Base-by-base conservation (phyloP, 805 yeast genomes). In the Saturnispora zaruensis region DNA sequence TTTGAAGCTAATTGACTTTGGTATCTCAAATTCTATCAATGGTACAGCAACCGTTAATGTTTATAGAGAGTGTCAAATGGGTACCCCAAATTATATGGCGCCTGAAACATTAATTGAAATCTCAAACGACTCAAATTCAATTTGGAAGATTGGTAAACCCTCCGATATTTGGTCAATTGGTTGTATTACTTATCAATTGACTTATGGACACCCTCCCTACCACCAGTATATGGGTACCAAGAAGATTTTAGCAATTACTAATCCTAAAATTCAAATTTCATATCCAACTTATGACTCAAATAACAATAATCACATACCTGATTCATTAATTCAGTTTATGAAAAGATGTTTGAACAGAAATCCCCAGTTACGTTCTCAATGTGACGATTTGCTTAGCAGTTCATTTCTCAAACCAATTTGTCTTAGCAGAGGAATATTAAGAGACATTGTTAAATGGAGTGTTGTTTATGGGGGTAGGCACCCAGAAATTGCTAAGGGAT, bases 151-250 rank as follows among this genome's bases (percentile, higher is more conserved):
- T 9, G 97, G 98, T 1, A 84, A 82, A 59, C 96, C 98, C 0
- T 85, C 97, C 2, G 99, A 93, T 68, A 82, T 93, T 14, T 93
- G 99, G 99, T 89, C 98, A 20, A 86, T 96, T 67, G 99, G 99
- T 0, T 89, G 98, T 64, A 91, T 93, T 3, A 72, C 93, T 1
- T 91, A 89, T 66, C 98, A 93, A 65, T 88, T 93, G 96, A 77
- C 90, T 7, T 95, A 93, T 59, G 96, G 96, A 0, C 76, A 76
- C 53, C 91, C 97, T 1, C 99, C 99, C 1, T 90, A 87, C 69
- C 95, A 88, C 0, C 72, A 74, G 3, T 87, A 77, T 58, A 77
- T 81, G 46, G 93, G 95, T 1, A 78, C 84, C 51, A 87, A 85
- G 59, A 70, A 96, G 52, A 71, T 88, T 36, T 70, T 82, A 62